phyloP scores from a whole-genome alignment of 495 filamentous ascomycete species.

The Arthonia radiata region DNA sequence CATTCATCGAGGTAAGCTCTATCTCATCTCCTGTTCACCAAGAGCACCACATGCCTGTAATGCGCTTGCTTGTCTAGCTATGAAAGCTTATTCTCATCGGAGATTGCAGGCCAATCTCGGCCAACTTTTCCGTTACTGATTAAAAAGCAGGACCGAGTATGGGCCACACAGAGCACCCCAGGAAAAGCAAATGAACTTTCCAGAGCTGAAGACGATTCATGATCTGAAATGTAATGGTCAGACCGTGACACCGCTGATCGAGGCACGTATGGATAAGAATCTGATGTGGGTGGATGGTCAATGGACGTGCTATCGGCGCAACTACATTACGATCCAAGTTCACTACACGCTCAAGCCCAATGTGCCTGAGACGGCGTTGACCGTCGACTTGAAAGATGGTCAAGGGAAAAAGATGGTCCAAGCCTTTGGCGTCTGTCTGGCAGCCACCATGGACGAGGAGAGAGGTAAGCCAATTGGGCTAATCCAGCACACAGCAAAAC shows the following conservation, averaged over 20 bases:
- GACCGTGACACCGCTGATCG: constrained; percentile 45
- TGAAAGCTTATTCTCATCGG: no score
- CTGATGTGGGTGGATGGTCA: constrained; percentile 69
- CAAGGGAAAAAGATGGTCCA: constrained; percentile 25
- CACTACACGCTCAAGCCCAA: constrained; percentile 43
- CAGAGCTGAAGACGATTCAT: no score
- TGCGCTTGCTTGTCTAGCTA: no score
- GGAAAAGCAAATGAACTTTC: no score
- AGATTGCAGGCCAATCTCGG: no score
- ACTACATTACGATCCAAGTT: constrained; percentile 81
- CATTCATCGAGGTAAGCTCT: no score
- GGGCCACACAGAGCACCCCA: no score
- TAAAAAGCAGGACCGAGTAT: no score
- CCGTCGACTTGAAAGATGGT: constrained; percentile 12
- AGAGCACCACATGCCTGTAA: no score
- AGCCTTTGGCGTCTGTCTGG: constrained; percentile 63
- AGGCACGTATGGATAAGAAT: constrained; percentile 73
- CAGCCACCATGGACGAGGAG: constrained; percentile 58
- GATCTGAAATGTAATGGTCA: constrained; percentile 31
- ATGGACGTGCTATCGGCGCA: constrained; percentile 90
- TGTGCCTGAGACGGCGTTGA: constrained; percentile 18
- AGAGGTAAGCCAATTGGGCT: constrained; percentile 61
- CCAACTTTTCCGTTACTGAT: no score
- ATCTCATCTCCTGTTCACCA: no score
- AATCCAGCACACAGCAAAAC: constrained; percentile 84